Percentiles rank a stretch among this genome's conserved stretches.
Conservation (phyloP, 345 rosid species). For the Arabidopsis arenosa region DNA sequence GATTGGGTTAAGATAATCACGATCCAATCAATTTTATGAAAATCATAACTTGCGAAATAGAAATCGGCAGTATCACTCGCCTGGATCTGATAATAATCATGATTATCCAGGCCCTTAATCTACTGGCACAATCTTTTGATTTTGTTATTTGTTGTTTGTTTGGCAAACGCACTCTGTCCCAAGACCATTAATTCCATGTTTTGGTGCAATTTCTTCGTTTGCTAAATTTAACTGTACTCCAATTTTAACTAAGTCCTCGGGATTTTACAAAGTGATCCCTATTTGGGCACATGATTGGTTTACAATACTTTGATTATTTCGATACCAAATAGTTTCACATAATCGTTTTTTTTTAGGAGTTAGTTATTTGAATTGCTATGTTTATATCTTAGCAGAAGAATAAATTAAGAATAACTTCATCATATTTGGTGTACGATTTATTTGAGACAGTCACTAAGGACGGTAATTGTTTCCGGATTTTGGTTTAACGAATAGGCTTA, state of each 20-base stretch:
- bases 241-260: neutral
- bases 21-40: slow-evolving; percentile 35
- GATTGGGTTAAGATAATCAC: slow-evolving; percentile 28
- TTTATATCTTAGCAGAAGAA: neutral
- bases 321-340: neutral
- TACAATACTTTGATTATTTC: neutral
- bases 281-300: slow-evolving; percentile 17
- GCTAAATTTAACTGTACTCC: slow-evolving; percentile 34
- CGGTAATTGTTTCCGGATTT: too few species aligned
- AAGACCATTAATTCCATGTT: slow-evolving; percentile 43
- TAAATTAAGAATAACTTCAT: too few species aligned
- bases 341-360: neutral
- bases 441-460: too few species aligned
- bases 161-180: slow-evolving; percentile 51
- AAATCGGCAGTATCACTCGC: slow-evolving; percentile 46
- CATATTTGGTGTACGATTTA: too few species aligned
- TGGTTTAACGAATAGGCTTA: too few species aligned
- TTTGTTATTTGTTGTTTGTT: neutral
- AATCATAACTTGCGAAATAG: slow-evolving; percentile 40
- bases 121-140: slow-evolving; percentile 26
- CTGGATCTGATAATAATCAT: slow-evolving; percentile 41
- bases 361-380: neutral
- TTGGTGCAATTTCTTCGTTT: slow-evolving; percentile 52
- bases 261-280: slow-evolving; percentile 12
- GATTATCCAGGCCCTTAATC: slow-evolving; percentile 48